Evolutionary conservation across 1,139 yeast species (phyloP).

Genomic region (Yamadazyma spencermartinsiae): DNA sequence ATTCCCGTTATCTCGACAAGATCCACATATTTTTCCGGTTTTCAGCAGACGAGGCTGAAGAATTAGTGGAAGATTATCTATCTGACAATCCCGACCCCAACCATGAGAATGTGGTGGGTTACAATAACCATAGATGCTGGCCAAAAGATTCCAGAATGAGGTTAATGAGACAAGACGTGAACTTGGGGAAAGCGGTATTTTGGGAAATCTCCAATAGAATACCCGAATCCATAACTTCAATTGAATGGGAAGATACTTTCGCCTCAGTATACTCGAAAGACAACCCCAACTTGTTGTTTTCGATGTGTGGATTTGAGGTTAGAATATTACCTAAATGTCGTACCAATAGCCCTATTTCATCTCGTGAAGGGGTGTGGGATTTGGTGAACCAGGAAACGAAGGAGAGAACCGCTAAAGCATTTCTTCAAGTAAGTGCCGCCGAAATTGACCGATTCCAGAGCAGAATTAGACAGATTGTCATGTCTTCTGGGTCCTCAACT

Average conservation of each 20-base stretch:
- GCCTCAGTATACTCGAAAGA: slow-evolving; percentile 89
- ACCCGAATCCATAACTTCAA: slow-evolving; percentile 70
- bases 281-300: slow-evolving; percentile 82
- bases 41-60: slow-evolving; percentile 69
- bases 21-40: slow-evolving; percentile 80
- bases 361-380: slow-evolving; percentile 90
- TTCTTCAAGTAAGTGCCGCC: slow-evolving; percentile 75
- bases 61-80: slow-evolving; percentile 70
- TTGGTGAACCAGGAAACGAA: slow-evolving; percentile 68
- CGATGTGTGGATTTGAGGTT: slow-evolving; percentile 95
- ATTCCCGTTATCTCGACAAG: slow-evolving; percentile 81
- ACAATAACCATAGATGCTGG: slow-evolving; percentile 92
- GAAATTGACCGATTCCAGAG: slow-evolving; percentile 81
- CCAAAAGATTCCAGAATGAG: slow-evolving; percentile 92
- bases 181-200: slow-evolving; percentile 85
- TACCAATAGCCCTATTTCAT: slow-evolving; percentile 44
- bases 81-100: slow-evolving; percentile 91
- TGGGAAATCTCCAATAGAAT: slow-evolving; percentile 86
- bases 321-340: slow-evolving; percentile 79
- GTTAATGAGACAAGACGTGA: slow-evolving; percentile 86
- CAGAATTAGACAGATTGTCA: slow-evolving; percentile 82
- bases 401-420: slow-evolving; percentile 90
- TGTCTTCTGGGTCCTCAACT: slow-evolving; percentile 96
- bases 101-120: slow-evolving; percentile 82
- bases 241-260: slow-evolving; percentile 80